Conservation (phyloP, 106 monocot genomes). For the Allium cepa region DNA sequence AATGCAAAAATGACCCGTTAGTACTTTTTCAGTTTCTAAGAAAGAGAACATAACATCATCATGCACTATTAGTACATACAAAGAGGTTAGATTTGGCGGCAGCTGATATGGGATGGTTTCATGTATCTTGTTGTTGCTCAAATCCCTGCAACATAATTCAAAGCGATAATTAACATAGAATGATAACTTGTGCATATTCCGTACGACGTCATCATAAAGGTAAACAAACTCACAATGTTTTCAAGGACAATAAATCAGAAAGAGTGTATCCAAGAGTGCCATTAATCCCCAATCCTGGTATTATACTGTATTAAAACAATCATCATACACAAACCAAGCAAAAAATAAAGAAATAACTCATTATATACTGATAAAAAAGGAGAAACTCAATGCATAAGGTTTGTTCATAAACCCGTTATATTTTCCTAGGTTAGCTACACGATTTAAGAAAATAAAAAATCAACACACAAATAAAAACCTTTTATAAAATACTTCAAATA, state of each 20-base stretch:
- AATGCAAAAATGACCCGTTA: constrained; percentile 4
- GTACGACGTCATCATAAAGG: neutral
- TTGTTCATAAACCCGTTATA: too few species aligned
- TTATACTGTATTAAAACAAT: constrained; percentile 30
- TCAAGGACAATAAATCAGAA: constrained; percentile 58
- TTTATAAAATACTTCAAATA: too few species aligned
- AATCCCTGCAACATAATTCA: constrained; percentile 40
- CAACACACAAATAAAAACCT: too few species aligned
- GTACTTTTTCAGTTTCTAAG: neutral
- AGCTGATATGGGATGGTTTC: constrained; percentile 74
- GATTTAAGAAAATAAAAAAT: too few species aligned
- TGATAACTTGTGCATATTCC: neutral
- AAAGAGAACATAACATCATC: neutral
- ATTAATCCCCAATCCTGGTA: constrained; percentile 62
- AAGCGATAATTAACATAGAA: neutral
- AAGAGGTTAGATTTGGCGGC: constrained; percentile 69
- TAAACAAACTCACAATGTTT: constrained; percentile 51
- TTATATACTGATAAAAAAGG: too few species aligned
- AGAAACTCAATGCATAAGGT: too few species aligned
- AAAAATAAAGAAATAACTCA: neutral
- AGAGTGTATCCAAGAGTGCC: constrained; percentile 78
- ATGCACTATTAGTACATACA: constrained; percentile 33
- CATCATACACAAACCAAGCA: neutral
- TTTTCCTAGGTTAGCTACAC: too few species aligned
- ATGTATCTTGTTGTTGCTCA: constrained; percentile 78